Evolutionary conservation across 495 filamentous ascomycete genomes (phyloP).

Genomic region (Lasiosphaeria ovina): DNA sequence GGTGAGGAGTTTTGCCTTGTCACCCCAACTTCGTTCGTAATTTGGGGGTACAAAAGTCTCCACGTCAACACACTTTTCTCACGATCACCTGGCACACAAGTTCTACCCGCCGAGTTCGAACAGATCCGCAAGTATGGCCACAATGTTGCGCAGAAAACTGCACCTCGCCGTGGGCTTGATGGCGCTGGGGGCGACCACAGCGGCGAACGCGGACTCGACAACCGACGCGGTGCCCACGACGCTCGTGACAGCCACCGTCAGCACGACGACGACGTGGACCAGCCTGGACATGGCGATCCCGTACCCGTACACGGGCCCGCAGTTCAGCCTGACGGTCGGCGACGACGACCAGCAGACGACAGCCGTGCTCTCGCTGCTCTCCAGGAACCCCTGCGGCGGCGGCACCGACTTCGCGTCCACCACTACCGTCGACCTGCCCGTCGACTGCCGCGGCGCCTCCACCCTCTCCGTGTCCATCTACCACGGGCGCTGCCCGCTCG

Average conservation of each 20-base stretch:
- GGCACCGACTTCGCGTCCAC: conserved; percentile 14
- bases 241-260: background rate
- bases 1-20: no score
- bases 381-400: conserved; percentile 11
- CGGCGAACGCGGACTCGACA: background rate
- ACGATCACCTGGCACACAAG: no score
- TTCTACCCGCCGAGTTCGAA: no score
- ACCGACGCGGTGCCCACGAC: background rate
- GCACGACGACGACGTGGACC: background rate
- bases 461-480: conserved; percentile 1
- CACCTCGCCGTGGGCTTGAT: background rate
- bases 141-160: background rate
- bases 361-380: background rate
- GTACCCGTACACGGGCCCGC: conserved; percentile 1
- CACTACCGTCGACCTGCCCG: conserved; percentile 11
- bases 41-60: no score
- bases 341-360: background rate
- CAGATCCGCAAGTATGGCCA: background rate
- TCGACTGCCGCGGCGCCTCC: conserved; percentile 12
- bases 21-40: no score
- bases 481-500: conserved; percentile 8
- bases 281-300: background rate
- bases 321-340: background rate
- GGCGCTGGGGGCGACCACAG: background rate
- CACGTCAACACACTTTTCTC: no score